Conservation (phyloP, 1,139 yeast species). For the Hyphopichia wangnamkhiaoensis region DNA sequence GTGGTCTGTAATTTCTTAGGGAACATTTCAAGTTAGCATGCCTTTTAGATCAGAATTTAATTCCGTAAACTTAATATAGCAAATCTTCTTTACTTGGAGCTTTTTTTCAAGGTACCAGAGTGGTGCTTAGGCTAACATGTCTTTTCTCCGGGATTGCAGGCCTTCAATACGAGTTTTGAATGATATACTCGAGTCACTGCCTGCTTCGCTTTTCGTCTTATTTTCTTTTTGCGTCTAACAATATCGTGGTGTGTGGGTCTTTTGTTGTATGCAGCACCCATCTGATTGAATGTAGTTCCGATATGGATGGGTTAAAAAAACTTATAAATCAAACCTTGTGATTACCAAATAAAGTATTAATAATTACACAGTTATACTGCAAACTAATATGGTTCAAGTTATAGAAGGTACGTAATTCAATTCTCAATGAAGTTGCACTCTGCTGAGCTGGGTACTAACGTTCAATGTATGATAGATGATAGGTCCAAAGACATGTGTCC, state of each 20-base stretch:
- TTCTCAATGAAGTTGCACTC: neutral
- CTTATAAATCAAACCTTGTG: too few relatives aligned
- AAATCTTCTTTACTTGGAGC: neutral
- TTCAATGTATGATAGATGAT: slow-evolving; percentile 28
- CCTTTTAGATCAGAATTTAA: too few relatives aligned
- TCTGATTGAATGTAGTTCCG: too few relatives aligned
- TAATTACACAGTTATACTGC: neutral
- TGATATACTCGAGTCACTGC: neutral
- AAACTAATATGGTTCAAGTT: slow-evolving; percentile 1
- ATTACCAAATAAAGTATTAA: neutral
- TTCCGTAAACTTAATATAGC: too few relatives aligned
- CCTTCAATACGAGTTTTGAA: too few relatives aligned
- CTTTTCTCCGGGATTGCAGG: too few relatives aligned
- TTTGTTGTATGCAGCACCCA: too few relatives aligned
- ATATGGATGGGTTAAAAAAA: too few relatives aligned
- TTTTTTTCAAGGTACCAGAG: too few relatives aligned
- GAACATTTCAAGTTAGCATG: too few relatives aligned
- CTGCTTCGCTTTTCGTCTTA: neutral
- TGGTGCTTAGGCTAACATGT: too few relatives aligned
- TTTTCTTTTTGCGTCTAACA: neutral
- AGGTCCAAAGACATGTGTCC: slow-evolving; percentile 85
- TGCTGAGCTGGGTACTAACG: neutral
- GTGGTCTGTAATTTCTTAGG: neutral
- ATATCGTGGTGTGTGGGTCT: too few relatives aligned
- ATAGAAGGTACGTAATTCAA: slow-evolving; percentile 5